A percentile compares a stretch with the other conserved stretches of the same genome.
phyloP scores from a whole-genome alignment of 768 basidiomycete species.

The Rhodosporidiobolus odoratus region DNA sequence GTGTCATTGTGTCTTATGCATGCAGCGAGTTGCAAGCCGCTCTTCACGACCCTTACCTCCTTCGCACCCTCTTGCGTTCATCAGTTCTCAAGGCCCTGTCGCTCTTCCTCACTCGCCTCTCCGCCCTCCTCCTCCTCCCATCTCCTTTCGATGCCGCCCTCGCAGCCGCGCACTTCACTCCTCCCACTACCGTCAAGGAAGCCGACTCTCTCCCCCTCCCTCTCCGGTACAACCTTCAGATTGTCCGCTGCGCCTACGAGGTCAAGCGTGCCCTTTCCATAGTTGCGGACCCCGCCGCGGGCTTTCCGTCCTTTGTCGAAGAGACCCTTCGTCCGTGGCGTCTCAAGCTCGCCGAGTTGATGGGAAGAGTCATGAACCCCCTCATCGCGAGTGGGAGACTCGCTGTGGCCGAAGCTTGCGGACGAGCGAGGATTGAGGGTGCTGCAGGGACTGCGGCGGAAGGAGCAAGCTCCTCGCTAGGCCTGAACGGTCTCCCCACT shows the following conservation, averaged over 20 bases:
- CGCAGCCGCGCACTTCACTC: not conserved
- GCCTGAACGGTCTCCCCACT: not conserved
- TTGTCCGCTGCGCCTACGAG: slow-evolving; percentile 39
- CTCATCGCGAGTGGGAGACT: slow-evolving; percentile 31
- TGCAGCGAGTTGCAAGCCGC: slow-evolving; percentile 39
- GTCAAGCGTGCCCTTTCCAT: slow-evolving; percentile 29
- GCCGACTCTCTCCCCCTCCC: slow-evolving; percentile 32
- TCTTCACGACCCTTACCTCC: slow-evolving; percentile 41
- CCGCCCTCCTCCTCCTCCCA: slow-evolving; percentile 36
- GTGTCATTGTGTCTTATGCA: not conserved
- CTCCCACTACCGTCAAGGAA: slow-evolving; percentile 24
- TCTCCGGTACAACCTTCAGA: slow-evolving; percentile 38
- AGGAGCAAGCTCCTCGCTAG: slow-evolving; percentile 6
- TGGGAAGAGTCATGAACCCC: slow-evolving; percentile 39
- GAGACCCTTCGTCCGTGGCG: slow-evolving; percentile 42
- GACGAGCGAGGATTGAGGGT: slow-evolving; percentile 7
- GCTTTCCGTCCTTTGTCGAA: slow-evolving; percentile 35
- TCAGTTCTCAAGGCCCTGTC: slow-evolving; percentile 40
- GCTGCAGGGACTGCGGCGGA: not conserved
- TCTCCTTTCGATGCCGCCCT: slow-evolving; percentile 10
- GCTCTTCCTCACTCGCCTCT: slow-evolving; percentile 42
- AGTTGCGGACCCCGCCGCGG: slow-evolving; percentile 18
- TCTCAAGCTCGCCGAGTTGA: slow-evolving; percentile 40
- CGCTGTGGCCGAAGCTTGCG: slow-evolving; percentile 19
- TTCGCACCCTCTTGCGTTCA: slow-evolving; percentile 41